Conservation (phyloP, 1,139 yeast genomes). For the Torulaspora pretoriensis region DNA sequence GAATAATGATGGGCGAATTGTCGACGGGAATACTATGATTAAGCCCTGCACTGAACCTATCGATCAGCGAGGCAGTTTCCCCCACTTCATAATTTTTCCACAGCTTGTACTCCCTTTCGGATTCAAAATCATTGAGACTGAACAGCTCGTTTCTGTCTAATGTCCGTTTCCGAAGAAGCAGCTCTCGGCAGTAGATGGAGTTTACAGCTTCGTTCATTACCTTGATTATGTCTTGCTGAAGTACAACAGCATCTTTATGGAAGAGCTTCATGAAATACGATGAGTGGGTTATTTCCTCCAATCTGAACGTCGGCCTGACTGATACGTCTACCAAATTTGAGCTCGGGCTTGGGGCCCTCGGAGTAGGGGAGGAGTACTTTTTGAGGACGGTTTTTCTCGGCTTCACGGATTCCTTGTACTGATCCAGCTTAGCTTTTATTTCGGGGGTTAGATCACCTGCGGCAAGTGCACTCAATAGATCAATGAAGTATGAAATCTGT, state of each 20-base stretch:
- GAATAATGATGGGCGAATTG: constrained; percentile 38
- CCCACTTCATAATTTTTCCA: constrained; percentile 52
- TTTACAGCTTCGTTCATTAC: constrained; percentile 42
- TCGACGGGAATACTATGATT: constrained; percentile 37
- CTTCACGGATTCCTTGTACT: constrained; percentile 42
- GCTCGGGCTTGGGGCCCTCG: constrained; percentile 1
- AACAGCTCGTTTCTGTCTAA: constrained; percentile 44
- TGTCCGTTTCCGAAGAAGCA: constrained; percentile 38
- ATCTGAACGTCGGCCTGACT: constrained; percentile 44
- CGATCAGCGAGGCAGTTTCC: constrained; percentile 40
- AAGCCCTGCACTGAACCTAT: constrained; percentile 42
- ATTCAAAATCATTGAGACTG: constrained; percentile 43
- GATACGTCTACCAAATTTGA: constrained; percentile 9
- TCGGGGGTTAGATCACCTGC: constrained; percentile 44
- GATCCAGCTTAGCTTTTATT: constrained; percentile 43
- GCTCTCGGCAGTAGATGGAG: constrained; percentile 33
- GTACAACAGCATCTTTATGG: constrained; percentile 38
- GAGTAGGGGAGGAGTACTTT: constrained; percentile 28
- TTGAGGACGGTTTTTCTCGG: constrained; percentile 18
- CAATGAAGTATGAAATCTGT: constrained; percentile 57
- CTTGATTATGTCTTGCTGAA: constrained; percentile 50
- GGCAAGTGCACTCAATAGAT: constrained; percentile 48
- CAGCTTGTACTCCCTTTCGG: constrained; percentile 40
- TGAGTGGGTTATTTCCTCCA: constrained; percentile 49
- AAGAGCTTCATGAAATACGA: constrained; percentile 43